Percentiles rank a stretch among this genome's conserved stretches.
These are phyloP conservation scores for Circinella minor DNA, from an alignment of 371 early-diverging fungal species.

Conservation along the genomic window DNA sequence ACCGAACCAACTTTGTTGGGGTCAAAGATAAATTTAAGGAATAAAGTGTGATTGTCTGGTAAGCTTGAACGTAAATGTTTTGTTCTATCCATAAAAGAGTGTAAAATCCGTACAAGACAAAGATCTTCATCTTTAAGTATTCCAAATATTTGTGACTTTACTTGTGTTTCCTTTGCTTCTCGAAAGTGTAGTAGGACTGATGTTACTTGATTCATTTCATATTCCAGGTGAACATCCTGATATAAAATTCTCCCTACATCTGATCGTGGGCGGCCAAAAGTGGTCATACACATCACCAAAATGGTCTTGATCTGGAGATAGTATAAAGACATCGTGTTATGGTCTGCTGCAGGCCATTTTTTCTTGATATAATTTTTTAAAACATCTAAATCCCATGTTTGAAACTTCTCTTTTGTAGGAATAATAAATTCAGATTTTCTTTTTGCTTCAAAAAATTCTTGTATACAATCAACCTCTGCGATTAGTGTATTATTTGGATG, in stretches of 20 bases:
- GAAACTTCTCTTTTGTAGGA: neutral
- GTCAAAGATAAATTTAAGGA: too few relatives aligned
- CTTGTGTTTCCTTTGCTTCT: neutral
- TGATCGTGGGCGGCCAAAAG: neutral
- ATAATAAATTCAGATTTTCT: neutral
- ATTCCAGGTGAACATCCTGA: neutral
- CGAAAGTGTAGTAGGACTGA: too few relatives aligned
- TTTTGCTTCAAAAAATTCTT: neutral
- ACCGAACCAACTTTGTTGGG: too few relatives aligned
- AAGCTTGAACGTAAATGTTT: neutral
- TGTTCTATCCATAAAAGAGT: neutral
- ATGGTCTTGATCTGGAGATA: neutral
- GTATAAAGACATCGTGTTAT: neutral
- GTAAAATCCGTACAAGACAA: neutral
- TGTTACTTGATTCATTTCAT: neutral
- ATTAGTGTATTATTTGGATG: neutral
- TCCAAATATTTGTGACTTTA: neutral
- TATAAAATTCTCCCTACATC: neutral
- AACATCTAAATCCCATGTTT: neutral
- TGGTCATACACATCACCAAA: neutral
- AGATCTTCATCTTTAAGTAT: neutral
- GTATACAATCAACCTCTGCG: neutral
- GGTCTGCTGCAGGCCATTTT: neutral
- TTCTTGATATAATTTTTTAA: neutral
- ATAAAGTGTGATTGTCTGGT: too few relatives aligned